Base-by-base conservation (phyloP, 2,329 filamentous ascomycete species). In the Paraphoma sp. region DNA sequence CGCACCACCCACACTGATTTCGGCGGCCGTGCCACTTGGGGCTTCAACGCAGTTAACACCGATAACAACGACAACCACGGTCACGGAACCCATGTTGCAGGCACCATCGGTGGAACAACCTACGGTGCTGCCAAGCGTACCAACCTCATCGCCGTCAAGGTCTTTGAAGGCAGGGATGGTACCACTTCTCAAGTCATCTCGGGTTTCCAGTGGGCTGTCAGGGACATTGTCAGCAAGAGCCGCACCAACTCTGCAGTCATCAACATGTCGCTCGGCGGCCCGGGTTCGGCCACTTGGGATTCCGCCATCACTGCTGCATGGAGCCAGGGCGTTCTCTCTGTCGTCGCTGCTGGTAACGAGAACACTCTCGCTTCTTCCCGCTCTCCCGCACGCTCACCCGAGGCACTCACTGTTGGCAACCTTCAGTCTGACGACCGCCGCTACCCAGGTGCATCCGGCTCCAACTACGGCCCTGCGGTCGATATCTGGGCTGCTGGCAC, bases 1-100 rank as follows among this genome's bases (percentile, higher is more conserved):
- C 76, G 78, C 43, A 73, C 75, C 31, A 82, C 80, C 1, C 87
- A 90, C 74, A 31, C 46, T 0, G 74, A 75, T 7, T 76, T 76
- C 31, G 64, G 57, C 11, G 69, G 70, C 33, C 69, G 73, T 14
- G 73, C 71, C 8, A 53, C 46, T 10, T 70, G 63, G 57, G 73
- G 70, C 8, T 69, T 57, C 62, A 74, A 75, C 38, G 65, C 68
- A 1, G 67, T 72, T 38, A 52, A 48, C 41, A 48, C 62, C 49
- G 45, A 48, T 31, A 53, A 68, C 47, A 62, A 56, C 11, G 71
- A 75, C 51, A 68, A 67, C 16, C 36, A 62, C 8, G 72, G 72
- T 14, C 72, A 75, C 33, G 72, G 72, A 36, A 36, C 33, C 14
- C 33, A 36, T 14, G 33, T 36, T 6, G 33, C 33, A 10, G 33